Evolutionary conservation across 2,329 filamentous ascomycete genomes (phyloP).

Genomic region (Aquanectria penicillioides): DNA sequence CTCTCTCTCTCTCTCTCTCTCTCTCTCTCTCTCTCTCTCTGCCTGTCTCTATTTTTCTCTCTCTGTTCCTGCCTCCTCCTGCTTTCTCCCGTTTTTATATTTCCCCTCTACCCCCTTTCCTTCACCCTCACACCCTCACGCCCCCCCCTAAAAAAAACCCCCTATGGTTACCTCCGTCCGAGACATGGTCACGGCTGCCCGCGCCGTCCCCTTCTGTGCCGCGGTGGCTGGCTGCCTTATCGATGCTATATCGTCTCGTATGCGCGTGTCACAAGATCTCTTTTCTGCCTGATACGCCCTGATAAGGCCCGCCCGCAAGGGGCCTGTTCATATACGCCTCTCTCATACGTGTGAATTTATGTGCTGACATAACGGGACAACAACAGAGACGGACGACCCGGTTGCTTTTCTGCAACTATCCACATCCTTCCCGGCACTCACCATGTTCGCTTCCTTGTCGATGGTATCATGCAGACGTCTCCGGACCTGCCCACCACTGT

Average conservation of each 20-base stretch:
- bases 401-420: conserved; percentile 79
- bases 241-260: conserved; percentile 29
- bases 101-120: not conserved
- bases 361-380: conserved; percentile 28
- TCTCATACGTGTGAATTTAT: conserved; percentile 14
- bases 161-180: conserved; percentile 20
- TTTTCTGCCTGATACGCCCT: not conserved
- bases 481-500: conserved; percentile 91
- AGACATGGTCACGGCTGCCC: conserved; percentile 36
- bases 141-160: too few species aligned
- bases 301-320: conserved; percentile 4
- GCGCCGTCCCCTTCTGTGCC: conserved; percentile 40
- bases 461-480: conserved; percentile 91
- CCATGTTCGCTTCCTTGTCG: conserved; percentile 95
- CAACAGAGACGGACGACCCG: conserved; percentile 63
- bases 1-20: too few species aligned
- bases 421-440: conserved; percentile 93
- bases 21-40: too few species aligned
- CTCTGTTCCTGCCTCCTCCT: too few species aligned
- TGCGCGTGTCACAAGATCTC: conserved; percentile 32
- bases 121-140: too few species aligned
- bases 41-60: too few species aligned
- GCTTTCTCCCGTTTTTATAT: not conserved
- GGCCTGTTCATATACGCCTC: not conserved
- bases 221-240: conserved; percentile 35